Base-by-base conservation (phyloP, 495 filamentous ascomycete species). In the Aspergillus steynii region DNA sequence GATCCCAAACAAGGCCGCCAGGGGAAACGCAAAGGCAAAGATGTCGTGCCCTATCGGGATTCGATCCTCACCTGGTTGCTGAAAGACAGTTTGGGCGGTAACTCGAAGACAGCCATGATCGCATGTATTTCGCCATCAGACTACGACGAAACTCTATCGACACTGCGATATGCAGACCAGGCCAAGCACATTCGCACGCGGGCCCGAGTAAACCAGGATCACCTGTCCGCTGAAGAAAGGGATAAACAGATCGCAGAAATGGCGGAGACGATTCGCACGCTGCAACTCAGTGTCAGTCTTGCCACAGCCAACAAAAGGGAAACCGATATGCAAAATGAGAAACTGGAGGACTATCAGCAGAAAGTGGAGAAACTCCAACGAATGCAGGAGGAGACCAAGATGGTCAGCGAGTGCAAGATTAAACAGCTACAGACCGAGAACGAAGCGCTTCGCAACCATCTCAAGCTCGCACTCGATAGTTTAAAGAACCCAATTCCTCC, bases 21-120 rank as follows among this genome's bases (percentile, higher is more conserved):
- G 37, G 77, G 77, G 50, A 78, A 69, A 58, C 80, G 78, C 65
- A 79, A 82, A 58, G 82, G 78, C 61, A 88, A 86, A 65, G 91
- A 87, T 59, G 86, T 86, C 7, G 93, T 99, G 5, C 95, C 95
- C 12, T 99, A 96, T 71, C 90, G 95, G 47, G 95, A 99, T 77
- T 94, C 90, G 2, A 93, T 99, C 65, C 83, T 99, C n/a, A 99
- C 95, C 9, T 98, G 93, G 93, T 82, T 99, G 26, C 81, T 99
- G 62, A 98, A 98, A 69, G 95, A 98, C 71, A 92, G 88, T 3
- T 82, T 99, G 2, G 95, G 96, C 15, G 95, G 95, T 45, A 99
- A 99, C 77, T 90, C 85, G 65, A 99, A 98, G 73, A 99, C 95
- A 6, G 95, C 95, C 47, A 99, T 99, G 95, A 97, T 99, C 62